phyloP scores from a whole-genome alignment of 441 rosid species.

The Macaranga tanarius region DNA sequence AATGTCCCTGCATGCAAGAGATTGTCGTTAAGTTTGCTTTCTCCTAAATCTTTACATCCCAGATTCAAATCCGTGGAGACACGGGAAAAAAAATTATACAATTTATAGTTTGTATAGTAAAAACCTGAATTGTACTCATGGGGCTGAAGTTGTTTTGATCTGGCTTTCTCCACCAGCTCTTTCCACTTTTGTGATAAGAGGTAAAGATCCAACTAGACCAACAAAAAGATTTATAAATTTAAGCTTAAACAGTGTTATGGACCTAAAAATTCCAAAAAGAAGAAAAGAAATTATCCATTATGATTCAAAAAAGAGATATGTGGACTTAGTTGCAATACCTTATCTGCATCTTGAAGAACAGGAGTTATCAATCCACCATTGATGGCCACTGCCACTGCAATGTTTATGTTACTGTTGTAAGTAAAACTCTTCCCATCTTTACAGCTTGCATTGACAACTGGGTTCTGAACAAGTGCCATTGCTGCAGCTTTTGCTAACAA shows the following conservation, averaged over 20 bases:
- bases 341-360: conserved; percentile 94
- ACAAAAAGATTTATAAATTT: conserved; percentile 22
- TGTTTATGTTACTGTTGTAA: conserved; percentile 68
- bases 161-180: conserved; percentile 90
- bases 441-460: conserved; percentile 86
- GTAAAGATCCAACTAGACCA: conserved; percentile 79
- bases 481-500: conserved; percentile 93
- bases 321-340: conserved; percentile 41
- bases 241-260: not conserved
- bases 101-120: conserved; percentile 1
- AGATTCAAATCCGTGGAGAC: conserved; percentile 9
- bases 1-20: conserved; percentile 69
- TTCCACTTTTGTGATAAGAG: conserved; percentile 92
- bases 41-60: not conserved
- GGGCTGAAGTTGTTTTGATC: conserved; percentile 89
- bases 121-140: conserved; percentile 93
- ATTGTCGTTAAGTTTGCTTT: conserved; percentile 4
- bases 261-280: not conserved
- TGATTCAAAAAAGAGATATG: not conserved
- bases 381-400: conserved; percentile 95
- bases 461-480: conserved; percentile 86
- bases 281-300: not conserved
- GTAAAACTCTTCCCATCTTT: conserved; percentile 88
- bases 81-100: not conserved
- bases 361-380: conserved; percentile 97